These are phyloP conservation scores for Kwoniella dendrophila DNA, from an alignment of 768 basidiomycete species.

Conservation along the genomic window DNA sequence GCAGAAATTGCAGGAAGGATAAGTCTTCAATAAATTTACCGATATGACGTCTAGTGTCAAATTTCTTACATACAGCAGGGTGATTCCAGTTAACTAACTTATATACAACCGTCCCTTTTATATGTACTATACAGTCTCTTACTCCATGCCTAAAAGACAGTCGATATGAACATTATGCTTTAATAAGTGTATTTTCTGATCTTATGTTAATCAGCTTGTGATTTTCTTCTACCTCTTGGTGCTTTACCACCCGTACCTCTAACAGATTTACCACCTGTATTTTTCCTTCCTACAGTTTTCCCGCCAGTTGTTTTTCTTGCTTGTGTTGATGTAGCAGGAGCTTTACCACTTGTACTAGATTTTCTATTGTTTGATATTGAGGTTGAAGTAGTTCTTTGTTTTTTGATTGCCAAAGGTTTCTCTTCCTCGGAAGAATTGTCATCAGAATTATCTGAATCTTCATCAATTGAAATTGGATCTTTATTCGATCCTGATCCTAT, in stretches of 20 bases:
- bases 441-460: conserved; percentile 34
- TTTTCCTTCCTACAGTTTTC: conserved; percentile 26
- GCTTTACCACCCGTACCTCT: conserved; percentile 27
- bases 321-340: conserved; percentile 24
- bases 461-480: conserved; percentile 38
- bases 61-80: no score
- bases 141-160: no score
- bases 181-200: no score
- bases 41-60: no score
- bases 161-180: no score
- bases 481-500: conserved; percentile 33
- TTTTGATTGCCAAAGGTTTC: conserved; percentile 31
- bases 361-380: conserved; percentile 19
- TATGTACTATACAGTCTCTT: no score
- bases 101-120: no score
- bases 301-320: conserved; percentile 34
- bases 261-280: conserved; percentile 4
- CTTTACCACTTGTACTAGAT: conserved; percentile 29
- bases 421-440: conserved; percentile 28
- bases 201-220: conserved; percentile 16
- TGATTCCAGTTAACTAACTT: no score
- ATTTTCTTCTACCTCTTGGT: conserved; percentile 17
- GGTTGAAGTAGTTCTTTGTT: conserved; percentile 30
- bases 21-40: no score
- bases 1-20: no score